Percentiles rank a stretch among this genome's conserved stretches.
Conservation (phyloP, 352 stramenopile genomes). For the Pythium volutum region DNA sequence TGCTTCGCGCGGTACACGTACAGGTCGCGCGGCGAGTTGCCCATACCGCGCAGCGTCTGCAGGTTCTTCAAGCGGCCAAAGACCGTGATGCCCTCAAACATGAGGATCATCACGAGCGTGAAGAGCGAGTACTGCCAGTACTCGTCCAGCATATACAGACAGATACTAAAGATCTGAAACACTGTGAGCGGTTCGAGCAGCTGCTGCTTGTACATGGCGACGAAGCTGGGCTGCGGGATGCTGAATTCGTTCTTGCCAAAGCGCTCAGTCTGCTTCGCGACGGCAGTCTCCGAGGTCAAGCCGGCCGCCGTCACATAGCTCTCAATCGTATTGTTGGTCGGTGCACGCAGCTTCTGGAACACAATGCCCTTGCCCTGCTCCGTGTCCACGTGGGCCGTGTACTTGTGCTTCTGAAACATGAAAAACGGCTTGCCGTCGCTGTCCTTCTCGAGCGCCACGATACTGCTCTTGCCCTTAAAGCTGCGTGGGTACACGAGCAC, state of each 20-base stretch:
- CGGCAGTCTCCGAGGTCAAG: slow-evolving; percentile 39
- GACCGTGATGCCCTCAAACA: slow-evolving; percentile 97
- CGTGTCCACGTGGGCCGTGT: slow-evolving; percentile 56
- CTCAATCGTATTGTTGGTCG: slow-evolving; percentile 55
- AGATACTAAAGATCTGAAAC: slow-evolving; percentile 99
- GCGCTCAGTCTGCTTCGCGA: slow-evolving; percentile 52
- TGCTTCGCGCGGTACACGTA: slow-evolving; percentile 88
- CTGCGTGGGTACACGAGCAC: slow-evolving; percentile 82
- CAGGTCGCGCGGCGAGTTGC: slow-evolving; percentile 81
- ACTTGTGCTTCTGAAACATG: slow-evolving; percentile 90
- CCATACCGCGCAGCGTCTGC: slow-evolving; percentile 94
- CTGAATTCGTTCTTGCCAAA: slow-evolving; percentile 93
- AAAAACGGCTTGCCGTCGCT: slow-evolving; percentile 60
- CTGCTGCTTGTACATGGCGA: slow-evolving; percentile 97
- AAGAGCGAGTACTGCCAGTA: slow-evolving; percentile 99
- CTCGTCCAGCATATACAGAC: slow-evolving; percentile 99
- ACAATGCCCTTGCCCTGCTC: slow-evolving; percentile 64
- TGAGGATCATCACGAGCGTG: slow-evolving; percentile 96
- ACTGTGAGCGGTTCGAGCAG: slow-evolving; percentile 97
- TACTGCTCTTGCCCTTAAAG: slow-evolving; percentile 87
- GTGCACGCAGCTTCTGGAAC: slow-evolving; percentile 77
- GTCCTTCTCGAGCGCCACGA: slow-evolving; percentile 63
- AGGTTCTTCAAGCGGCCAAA: slow-evolving; percentile 95
- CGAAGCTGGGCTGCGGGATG: slow-evolving; percentile 94
- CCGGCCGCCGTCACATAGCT: slow-evolving; percentile 59